Evolutionary conservation across 2,329 filamentous ascomycete genomes (phyloP).

Genomic region (Xylaria polymorpha): DNA sequence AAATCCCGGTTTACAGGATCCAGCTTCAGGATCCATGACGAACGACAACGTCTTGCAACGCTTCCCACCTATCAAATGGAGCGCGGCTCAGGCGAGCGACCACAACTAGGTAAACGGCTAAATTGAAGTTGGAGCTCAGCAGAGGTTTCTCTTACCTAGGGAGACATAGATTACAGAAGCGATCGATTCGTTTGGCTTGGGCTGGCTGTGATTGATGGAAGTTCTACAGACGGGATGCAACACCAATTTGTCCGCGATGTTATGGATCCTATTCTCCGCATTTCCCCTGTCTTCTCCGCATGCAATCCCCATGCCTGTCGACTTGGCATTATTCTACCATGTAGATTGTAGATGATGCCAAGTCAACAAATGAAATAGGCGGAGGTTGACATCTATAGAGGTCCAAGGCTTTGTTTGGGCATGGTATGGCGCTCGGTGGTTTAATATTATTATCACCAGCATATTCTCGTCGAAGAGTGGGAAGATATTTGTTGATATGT

Average conservation of each 20-base stretch:
- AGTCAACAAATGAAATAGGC: slow-evolving; percentile 6
- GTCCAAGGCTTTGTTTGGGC: neutral
- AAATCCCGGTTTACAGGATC: slow-evolving; percentile 2
- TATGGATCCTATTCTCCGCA: slow-evolving; percentile 26
- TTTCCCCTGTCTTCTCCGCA: slow-evolving; percentile 36
- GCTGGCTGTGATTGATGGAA: slow-evolving; percentile 43
- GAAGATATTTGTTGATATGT: neutral
- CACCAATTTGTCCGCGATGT: slow-evolving; percentile 33
- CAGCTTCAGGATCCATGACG: slow-evolving; percentile 7
- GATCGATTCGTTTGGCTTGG: slow-evolving; percentile 7
- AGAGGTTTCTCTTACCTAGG: slow-evolving; percentile 3
- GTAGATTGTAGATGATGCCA: neutral
- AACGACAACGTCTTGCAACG: slow-evolving; percentile 10
- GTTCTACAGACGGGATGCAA: slow-evolving; percentile 25
- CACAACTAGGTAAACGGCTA: slow-evolving; percentile 14
- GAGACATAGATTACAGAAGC: neutral
- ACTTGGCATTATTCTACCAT: slow-evolving; percentile 3
- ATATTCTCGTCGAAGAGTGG: neutral
- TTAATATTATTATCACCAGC: neutral
- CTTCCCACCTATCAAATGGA: slow-evolving; percentile 30
- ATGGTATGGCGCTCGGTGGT: neutral
- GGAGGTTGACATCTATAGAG: neutral
- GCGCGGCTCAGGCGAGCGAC: neutral
- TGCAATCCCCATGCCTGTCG: slow-evolving; percentile 9
- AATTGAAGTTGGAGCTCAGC: slow-evolving; percentile 15